Evolutionary conservation across 805 yeast species (phyloP).

Genomic region (Blastobotrys parvus): DNA sequence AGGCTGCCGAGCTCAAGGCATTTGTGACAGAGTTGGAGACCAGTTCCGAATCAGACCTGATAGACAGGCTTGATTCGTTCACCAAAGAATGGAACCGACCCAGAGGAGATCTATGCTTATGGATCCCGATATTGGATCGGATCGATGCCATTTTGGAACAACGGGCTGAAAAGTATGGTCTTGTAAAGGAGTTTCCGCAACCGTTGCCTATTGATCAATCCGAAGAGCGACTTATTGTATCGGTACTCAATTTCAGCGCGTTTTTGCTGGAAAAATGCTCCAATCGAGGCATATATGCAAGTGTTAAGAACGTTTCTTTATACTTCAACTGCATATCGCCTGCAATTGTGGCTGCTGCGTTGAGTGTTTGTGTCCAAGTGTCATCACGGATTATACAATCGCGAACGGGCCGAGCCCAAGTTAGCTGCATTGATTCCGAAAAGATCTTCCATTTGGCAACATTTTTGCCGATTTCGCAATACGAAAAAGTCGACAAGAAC

Average conservation of each 20-base stretch:
- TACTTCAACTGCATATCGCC: slow-evolving; percentile 54
- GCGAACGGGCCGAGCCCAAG: slow-evolving; percentile 35
- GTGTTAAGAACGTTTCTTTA: slow-evolving; percentile 50
- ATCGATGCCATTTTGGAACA: slow-evolving; percentile 60
- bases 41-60: slow-evolving; percentile 34
- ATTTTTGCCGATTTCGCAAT: slow-evolving; percentile 36
- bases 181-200: slow-evolving; percentile 39
- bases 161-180: slow-evolving; percentile 44
- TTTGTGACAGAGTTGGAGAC: slow-evolving; percentile 11
- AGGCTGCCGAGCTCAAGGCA: slow-evolving; percentile 16
- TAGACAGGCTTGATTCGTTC: slow-evolving; percentile 32
- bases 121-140: slow-evolving; percentile 69
- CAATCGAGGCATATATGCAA: slow-evolving; percentile 59
- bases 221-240: slow-evolving; percentile 42
- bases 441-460: slow-evolving; percentile 47
- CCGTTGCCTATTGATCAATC: slow-evolving; percentile 36
- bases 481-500: slow-evolving; percentile 20
- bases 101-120: slow-evolving; percentile 60
- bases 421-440: slow-evolving; percentile 36
- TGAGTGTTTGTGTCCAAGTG: slow-evolving; percentile 50
- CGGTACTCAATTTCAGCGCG: slow-evolving; percentile 54
- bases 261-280: slow-evolving; percentile 60
- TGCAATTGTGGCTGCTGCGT: slow-evolving; percentile 48
- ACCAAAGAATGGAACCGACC: slow-evolving; percentile 49
- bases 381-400: slow-evolving; percentile 52